Evolutionary conservation across 2,329 filamentous ascomycete species (phyloP).

Genomic region (Chrysoporthe austroafricana): DNA sequence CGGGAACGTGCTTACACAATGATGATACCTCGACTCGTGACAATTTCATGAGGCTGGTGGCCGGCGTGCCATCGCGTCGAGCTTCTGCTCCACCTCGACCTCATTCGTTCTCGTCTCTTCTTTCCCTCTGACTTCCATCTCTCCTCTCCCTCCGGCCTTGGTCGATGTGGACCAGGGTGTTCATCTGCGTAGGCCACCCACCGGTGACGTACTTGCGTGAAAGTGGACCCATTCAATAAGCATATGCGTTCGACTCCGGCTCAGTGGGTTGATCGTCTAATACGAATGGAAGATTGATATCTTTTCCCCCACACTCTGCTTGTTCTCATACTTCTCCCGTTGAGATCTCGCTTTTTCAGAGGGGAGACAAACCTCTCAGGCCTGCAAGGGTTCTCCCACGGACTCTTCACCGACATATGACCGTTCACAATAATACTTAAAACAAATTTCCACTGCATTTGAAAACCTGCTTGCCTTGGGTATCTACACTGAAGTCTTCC

Average conservation of each 20-base stretch:
- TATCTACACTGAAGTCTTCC: slow-evolving; percentile 9
- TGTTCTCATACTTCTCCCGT: slow-evolving; percentile 42
- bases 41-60: slow-evolving; percentile 15
- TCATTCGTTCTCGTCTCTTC: not conserved
- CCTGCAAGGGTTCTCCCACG: not conserved
- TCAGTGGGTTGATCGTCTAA: slow-evolving; percentile 50
- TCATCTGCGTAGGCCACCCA: not conserved
- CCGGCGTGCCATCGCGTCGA: not conserved
- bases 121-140: not conserved
- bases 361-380: slow-evolving; percentile 44
- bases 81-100: not conserved
- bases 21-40: slow-evolving; percentile 17
- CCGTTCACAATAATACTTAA: not conserved
- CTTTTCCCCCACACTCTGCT: slow-evolving; percentile 52
- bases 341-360: slow-evolving; percentile 51
- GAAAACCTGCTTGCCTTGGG: slow-evolving; percentile 2
- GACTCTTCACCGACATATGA: not conserved
- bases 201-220: not conserved
- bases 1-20: slow-evolving; percentile 16
- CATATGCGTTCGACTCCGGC: slow-evolving; percentile 48
- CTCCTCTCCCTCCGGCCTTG: not conserved
- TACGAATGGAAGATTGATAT: slow-evolving; percentile 48
- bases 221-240: slow-evolving; percentile 41
- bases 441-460: too few relatives aligned
- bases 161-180: not conserved